Evolutionary conservation across 2,329 filamentous ascomycete genomes (phyloP), one percentile per base, ranked within the genome.

Genomic region (Microascus cirrosus): DNA sequence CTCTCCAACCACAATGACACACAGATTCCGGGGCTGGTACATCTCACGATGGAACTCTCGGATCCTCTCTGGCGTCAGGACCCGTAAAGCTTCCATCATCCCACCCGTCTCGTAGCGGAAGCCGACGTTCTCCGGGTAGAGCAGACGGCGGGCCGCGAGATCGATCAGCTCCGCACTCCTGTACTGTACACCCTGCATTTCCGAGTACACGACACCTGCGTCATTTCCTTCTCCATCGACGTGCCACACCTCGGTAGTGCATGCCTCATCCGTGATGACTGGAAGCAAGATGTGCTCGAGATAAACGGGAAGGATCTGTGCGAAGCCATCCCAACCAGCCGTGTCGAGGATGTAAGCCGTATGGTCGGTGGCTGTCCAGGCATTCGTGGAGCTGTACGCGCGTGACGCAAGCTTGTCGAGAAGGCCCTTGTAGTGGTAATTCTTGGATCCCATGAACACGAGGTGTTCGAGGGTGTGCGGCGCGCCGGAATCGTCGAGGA

Each of bases 81-180:
- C 84, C 50, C 94, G 85, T 55, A 99, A 78, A 36, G 91, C 87
- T 65, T 96, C 90, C 76, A 95, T 95, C 86, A 96, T 90, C 15
- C 94, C 94, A 13, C 94, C 94, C n/a, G 94, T 99, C 73, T 99
- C 94, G 65, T 96, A 97, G 59, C 93, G 86, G 68, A 96, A 99
- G 2, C 94, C 94, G 58, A 95, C 84, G 53, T 89, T 87, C 69
- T 94, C 84, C 0, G 92, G 92, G 65, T 97, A 99, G 39, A 96
- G 76, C 52, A 94, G 75, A 2, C 89, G 84, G 48, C 89, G 86
- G 56, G 90, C 86, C 62, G 83, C 82, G 59, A 96, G 77, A 62
- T 96, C 90, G 82, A 97, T 96, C 59, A 97, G 82, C 69, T 96
- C 90, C 8, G 80, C 77, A 63, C 88, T 85, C 56, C 84, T 86